Evolutionary conservation across 2,329 filamentous ascomycete species (phyloP).

Genomic region (Colletotrichum spinosum): DNA sequence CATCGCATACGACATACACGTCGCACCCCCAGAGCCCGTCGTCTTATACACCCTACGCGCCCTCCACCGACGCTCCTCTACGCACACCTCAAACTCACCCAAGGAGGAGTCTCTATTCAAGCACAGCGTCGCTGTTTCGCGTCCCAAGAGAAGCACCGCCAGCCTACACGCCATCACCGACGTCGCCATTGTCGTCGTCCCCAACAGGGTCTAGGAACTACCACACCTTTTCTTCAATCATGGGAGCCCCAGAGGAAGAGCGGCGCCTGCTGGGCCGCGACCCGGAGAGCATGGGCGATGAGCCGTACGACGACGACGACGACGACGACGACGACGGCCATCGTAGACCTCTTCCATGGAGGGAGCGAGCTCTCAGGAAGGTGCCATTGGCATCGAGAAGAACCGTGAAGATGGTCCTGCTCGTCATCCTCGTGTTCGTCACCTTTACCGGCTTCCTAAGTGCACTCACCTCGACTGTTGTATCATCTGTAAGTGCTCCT

Average conservation of each 20-base stretch:
- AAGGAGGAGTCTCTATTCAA: constrained; percentile 21
- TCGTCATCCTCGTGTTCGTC: constrained; percentile 48
- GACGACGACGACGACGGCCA: too few species aligned
- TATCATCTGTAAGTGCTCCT: constrained; percentile 46
- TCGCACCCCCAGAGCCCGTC: constrained; percentile 28
- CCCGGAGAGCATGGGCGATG: constrained; percentile 60
- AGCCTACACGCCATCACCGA: constrained; percentile 59
- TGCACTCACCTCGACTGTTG: constrained; percentile 36
- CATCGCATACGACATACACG: constrained; percentile 28
- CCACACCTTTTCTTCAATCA: constrained; percentile 56
- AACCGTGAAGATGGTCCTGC: constrained; percentile 46
- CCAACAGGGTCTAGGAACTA: constrained; percentile 50
- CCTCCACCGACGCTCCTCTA: constrained; percentile 28
- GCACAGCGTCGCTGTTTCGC: constrained; percentile 30
- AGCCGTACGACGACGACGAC: constrained; percentile 38
- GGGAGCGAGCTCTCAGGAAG: constrained; percentile 38
- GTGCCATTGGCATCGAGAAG: constrained; percentile 39
- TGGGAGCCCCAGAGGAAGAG: constrained; percentile 57
- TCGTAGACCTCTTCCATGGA: constrained; percentile 39
- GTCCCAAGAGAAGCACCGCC: constrained; percentile 57
- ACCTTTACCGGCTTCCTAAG: constrained; percentile 45
- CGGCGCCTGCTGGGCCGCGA: constrained; percentile 54
- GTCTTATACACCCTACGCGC: constrained; percentile 36
- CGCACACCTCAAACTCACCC: constrained; percentile 36
- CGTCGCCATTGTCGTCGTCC: constrained; percentile 44